Evolutionary conservation across 345 rosid species (phyloP).

Genomic region (Salix suchowensis): DNA sequence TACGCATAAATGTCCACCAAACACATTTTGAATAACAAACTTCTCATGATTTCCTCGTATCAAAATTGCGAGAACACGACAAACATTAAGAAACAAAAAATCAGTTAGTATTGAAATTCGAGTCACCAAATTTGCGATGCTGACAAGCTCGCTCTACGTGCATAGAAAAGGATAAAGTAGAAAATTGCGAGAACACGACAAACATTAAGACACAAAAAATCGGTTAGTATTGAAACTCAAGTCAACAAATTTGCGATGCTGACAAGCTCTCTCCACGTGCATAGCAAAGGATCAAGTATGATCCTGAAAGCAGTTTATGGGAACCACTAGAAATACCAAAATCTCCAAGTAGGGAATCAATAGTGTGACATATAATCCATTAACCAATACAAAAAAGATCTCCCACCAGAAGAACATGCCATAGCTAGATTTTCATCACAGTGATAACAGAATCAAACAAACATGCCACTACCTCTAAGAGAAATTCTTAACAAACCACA

Average conservation of each 20-base stretch:
- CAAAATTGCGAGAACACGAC: too few species aligned
- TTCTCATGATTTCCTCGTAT: too few species aligned
- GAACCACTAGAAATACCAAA: background rate
- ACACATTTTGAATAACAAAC: too few species aligned
- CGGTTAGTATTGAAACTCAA: background rate
- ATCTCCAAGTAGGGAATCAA: background rate
- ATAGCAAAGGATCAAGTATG: background rate
- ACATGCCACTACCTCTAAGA: background rate
- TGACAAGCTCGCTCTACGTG: background rate
- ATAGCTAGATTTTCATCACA: background rate
- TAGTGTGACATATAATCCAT: background rate
- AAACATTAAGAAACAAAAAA: too few species aligned
- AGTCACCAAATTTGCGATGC: constrained; percentile 10
- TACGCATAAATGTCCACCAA: too few species aligned
- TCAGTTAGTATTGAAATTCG: background rate
- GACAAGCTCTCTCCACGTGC: background rate
- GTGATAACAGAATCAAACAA: background rate
- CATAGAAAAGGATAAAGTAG: background rate
- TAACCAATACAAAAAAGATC: background rate
- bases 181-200: too few species aligned
- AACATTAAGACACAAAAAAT: too few species aligned
- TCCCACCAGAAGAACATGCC: background rate
- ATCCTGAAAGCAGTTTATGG: constrained; percentile 1
- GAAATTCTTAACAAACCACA: background rate
- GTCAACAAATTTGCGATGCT: constrained; percentile 9